Evolutionary conservation across 73 alveolate species (phyloP).

Genomic region (Symbiodinium pilosum): DNA sequence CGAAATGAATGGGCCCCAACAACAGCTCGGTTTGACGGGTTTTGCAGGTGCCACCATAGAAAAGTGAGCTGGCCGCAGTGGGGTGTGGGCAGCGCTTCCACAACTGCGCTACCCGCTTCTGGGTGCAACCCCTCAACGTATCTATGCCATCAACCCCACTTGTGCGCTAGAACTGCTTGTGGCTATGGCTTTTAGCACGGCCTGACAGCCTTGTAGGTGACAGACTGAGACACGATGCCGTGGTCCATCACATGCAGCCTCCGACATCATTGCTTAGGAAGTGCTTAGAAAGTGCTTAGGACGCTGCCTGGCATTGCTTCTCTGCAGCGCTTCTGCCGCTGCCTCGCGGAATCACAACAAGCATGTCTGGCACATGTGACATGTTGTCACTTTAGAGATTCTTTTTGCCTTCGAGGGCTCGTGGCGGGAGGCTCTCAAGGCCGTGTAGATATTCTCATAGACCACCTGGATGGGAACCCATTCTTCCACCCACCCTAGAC

Average conservation of each 20-base stretch:
- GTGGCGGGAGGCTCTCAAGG: slow-evolving; percentile 67
- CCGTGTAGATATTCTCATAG: slow-evolving; percentile 56
- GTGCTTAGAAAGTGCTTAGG: too few species aligned
- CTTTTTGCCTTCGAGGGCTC: slow-evolving; percentile 6
- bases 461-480: slow-evolving; percentile 35
- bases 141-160: too few species aligned
- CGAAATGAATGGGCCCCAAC: too few species aligned
- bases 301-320: neutral
- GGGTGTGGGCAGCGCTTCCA: too few species aligned
- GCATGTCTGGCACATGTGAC: neutral
- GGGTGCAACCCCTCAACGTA: too few species aligned
- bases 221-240: slow-evolving; percentile 61
- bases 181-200: too few species aligned
- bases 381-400: neutral
- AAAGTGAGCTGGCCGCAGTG: too few species aligned
- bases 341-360: neutral
- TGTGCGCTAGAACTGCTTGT: too few species aligned
- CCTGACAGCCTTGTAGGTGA: neutral
- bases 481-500: neutral
- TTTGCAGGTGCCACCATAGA: too few species aligned
- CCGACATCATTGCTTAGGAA: too few species aligned
- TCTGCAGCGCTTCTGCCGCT: neutral
- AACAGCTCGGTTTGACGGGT: too few species aligned
- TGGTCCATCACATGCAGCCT: slow-evolving; percentile 86
- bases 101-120: too few species aligned